Conservation (phyloP, 345 rosid genomes). For the Eucalyptus shirleyi region DNA sequence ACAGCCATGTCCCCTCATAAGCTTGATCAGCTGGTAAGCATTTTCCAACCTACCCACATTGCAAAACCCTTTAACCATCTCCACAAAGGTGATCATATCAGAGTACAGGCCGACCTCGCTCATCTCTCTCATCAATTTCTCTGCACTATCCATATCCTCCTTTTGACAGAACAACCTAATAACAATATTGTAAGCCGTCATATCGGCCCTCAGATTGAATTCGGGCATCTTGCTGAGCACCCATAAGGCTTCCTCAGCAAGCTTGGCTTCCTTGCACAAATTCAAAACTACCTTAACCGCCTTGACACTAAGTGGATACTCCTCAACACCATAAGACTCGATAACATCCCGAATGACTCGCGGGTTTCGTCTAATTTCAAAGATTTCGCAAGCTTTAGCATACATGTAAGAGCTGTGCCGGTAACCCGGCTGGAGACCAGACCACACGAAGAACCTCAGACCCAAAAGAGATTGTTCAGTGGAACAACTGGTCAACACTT, state of each 20-base stretch:
- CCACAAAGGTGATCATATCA: slow-evolving; percentile 45
- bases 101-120: slow-evolving; percentile 48
- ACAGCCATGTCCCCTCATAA: slow-evolving; percentile 46
- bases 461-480: slow-evolving; percentile 27
- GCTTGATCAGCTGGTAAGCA: slow-evolving; percentile 45
- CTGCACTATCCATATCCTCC: slow-evolving; percentile 46
- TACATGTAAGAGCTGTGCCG: slow-evolving; percentile 62
- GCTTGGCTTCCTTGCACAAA: slow-evolving; percentile 52
- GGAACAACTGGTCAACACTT: slow-evolving; percentile 39
- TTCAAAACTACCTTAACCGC: slow-evolving; percentile 45
- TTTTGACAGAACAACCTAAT: slow-evolving; percentile 57
- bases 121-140: slow-evolving; percentile 62
- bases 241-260: slow-evolving; percentile 60
- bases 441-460: slow-evolving; percentile 77
- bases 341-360: slow-evolving; percentile 29
- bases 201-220: slow-evolving; percentile 37
- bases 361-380: slow-evolving; percentile 43
- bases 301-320: slow-evolving; percentile 40
- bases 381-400: slow-evolving; percentile 45
- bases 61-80: slow-evolving; percentile 62
- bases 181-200: slow-evolving; percentile 39
- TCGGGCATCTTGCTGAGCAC: slow-evolving; percentile 59
- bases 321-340: slow-evolving; percentile 36
- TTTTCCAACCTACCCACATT: slow-evolving; percentile 44
- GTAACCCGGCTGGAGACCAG: slow-evolving; percentile 51